Base-by-base conservation (phyloP, 108 stramenopile species). In the Stephanodiscus minutulus region DNA sequence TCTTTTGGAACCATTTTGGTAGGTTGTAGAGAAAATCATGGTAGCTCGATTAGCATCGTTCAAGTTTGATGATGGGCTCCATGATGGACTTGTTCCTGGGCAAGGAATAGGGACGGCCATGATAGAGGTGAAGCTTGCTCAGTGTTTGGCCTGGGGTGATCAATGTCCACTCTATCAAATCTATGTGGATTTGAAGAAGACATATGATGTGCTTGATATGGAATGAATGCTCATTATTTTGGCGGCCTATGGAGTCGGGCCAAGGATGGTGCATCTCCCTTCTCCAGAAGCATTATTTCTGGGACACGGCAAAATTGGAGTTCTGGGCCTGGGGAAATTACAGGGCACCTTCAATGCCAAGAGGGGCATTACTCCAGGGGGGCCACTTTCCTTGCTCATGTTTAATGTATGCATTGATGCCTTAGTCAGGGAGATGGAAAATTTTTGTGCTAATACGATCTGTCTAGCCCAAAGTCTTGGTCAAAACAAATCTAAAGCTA, bases 391-490 rank as follows among this genome's bases (percentile, higher is more conserved):
- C 1, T 64, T 63, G 2, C 27, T 15, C 49, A 66, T 73, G 21
- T 73, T 73, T 39, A 66, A 73, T 21, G 65, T 73, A 9, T 17
- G 64, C 29, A 63, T 66, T 6, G 72, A 73, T 54, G 68, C 56
- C 10, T 3, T 68, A 10, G 27, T 54, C 17, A 31, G 21, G 25
- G n/a, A 47, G 47, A n/a, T n/a, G n/a, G n/a, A n/a, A n/a, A n/a
- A n/a, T n/a, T n/a, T n/a, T n/a, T n/a, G n/a, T n/a, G n/a, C n/a
- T n/a, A n/a, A n/a, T n/a, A n/a, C n/a, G n/a, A n/a, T n/a, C n/a
- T n/a, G n/a, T n/a, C n/a, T n/a, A n/a, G n/a, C n/a, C n/a, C n/a
- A n/a, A n/a, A n/a, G n/a, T n/a, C n/a, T n/a, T n/a, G n/a, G n/a
- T n/a, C n/a, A n/a, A n/a, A n/a, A n/a, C n/a, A n/a, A n/a, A n/a